These are phyloP conservation scores for Fusarium keratoplasticum DNA, from an alignment of 2,329 filamentous ascomycete genomes.

Conservation along the genomic window DNA sequence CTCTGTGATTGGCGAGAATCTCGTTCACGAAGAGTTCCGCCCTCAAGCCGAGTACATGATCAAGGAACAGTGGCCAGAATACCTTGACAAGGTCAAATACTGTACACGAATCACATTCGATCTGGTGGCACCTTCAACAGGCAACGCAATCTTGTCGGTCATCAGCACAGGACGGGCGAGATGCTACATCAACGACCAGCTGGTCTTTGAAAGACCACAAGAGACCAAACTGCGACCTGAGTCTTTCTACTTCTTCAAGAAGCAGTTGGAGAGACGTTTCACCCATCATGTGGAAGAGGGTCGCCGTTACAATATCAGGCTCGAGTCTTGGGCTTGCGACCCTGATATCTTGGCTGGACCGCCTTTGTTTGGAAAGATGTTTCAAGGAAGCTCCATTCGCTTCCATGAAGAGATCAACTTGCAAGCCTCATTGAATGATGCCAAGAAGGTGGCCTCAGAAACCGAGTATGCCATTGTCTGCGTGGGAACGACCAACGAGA, in stretches of 20 bases:
- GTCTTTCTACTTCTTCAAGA: background rate
- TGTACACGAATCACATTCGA: slow-evolving; percentile 18
- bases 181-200: slow-evolving; percentile 8
- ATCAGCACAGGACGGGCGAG: slow-evolving; percentile 16
- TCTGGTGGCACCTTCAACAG: slow-evolving; percentile 2
- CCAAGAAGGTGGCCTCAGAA: background rate
- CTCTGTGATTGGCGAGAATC: slow-evolving; percentile 10
- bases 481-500: background rate
- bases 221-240: background rate
- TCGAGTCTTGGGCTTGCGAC: slow-evolving; percentile 17
- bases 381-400: slow-evolving; percentile 16
- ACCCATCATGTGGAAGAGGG: background rate
- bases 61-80: slow-evolving; percentile 24
- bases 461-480: background rate
- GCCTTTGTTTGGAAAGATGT: slow-evolving; percentile 16
- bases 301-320: background rate
- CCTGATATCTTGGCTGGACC: slow-evolving; percentile 6
- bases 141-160: slow-evolving; percentile 14
- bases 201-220: background rate
- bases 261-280: background rate
- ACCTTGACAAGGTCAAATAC: slow-evolving; percentile 7
- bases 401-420: slow-evolving; percentile 16
- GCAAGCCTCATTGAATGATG: background rate
- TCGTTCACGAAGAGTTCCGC: slow-evolving; percentile 2
- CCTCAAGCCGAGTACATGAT: slow-evolving; percentile 26